These are phyloP conservation scores for Wickerhamiella azyma DNA, from an alignment of 805 yeast species.

Conservation along the genomic window DNA sequence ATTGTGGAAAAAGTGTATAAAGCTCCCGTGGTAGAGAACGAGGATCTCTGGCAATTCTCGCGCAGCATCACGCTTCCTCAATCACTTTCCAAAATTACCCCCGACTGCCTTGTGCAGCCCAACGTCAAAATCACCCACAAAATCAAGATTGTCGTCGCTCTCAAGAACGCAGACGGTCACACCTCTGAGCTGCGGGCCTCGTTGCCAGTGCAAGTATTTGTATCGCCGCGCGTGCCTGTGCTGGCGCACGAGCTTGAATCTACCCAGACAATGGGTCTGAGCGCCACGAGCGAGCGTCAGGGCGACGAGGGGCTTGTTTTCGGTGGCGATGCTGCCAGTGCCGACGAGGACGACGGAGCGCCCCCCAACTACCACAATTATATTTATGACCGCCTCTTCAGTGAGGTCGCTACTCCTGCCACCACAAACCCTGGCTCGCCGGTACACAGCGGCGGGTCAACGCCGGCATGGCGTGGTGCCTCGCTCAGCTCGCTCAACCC, in stretches of 20 bases:
- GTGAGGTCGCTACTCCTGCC: slow-evolving; percentile 36
- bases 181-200: slow-evolving; percentile 85
- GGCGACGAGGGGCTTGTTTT: slow-evolving; percentile 7
- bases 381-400: slow-evolving; percentile 68
- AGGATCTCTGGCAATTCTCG: slow-evolving; percentile 62
- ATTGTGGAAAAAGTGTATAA: slow-evolving; percentile 36
- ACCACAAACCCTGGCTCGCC: slow-evolving; percentile 24
- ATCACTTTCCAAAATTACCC: slow-evolving; percentile 62
- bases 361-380: slow-evolving; percentile 81
- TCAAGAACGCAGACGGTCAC: slow-evolving; percentile 83
- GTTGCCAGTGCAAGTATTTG: slow-evolving; percentile 62
- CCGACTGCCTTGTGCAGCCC: slow-evolving; percentile 63
- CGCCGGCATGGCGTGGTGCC: slow-evolving; percentile 23
- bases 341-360: slow-evolving; percentile 31
- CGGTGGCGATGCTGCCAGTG: slow-evolving; percentile 6
- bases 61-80: slow-evolving; percentile 54
- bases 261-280: slow-evolving; percentile 1
- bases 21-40: slow-evolving; percentile 2
- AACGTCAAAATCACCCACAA: slow-evolving; percentile 80
- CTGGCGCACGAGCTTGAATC: slow-evolving; percentile 29
- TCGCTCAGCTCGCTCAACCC: slow-evolving; percentile 19
- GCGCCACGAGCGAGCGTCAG: neutral
- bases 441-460: slow-evolving; percentile 25
- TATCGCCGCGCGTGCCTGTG: slow-evolving; percentile 71
- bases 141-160: slow-evolving; percentile 62